phyloP scores from a whole-genome alignment of 75 land plant species.

The Isoetes taiwanensis region DNA sequence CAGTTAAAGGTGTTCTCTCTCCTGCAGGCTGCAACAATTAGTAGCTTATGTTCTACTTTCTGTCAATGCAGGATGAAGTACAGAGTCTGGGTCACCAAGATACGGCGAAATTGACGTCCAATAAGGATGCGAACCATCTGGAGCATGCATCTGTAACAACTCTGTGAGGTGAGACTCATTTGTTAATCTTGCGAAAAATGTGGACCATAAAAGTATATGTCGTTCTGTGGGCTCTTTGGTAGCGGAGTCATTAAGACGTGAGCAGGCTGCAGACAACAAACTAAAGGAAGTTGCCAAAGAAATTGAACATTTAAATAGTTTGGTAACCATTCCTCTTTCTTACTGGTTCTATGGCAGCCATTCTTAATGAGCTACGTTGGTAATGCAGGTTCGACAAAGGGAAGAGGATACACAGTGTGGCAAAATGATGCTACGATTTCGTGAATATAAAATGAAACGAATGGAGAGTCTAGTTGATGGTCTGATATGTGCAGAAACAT shows the following conservation, averaged over 20 bases:
- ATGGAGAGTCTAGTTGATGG: slow-evolving; percentile 59
- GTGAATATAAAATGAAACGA: slow-evolving; percentile 82
- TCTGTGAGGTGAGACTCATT: too few relatives aligned
- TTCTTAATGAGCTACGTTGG: neutral
- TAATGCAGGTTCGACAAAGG: slow-evolving; percentile 57
- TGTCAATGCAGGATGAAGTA: too few relatives aligned
- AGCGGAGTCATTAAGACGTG: slow-evolving; percentile 64
- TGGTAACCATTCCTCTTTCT: slow-evolving; percentile 32
- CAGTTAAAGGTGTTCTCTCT: slow-evolving; percentile 70
- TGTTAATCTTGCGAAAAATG: too few relatives aligned
- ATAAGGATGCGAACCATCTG: too few relatives aligned
- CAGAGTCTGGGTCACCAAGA: too few relatives aligned
- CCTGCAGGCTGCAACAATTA: too few relatives aligned
- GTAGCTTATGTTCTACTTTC: too few relatives aligned
- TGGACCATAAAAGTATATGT: too few relatives aligned
- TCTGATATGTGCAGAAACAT: slow-evolving; percentile 49
- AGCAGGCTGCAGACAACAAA: slow-evolving; percentile 48
- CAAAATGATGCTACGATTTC: slow-evolving; percentile 84
- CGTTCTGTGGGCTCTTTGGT: too few relatives aligned
- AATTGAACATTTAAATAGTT: slow-evolving; percentile 52
- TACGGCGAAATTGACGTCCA: too few relatives aligned
- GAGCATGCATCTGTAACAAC: too few relatives aligned
- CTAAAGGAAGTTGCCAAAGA: slow-evolving; percentile 60
- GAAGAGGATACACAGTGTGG: slow-evolving; percentile 72
- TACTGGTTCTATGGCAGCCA: neutral